A percentile compares a stretch with the other conserved stretches of the same genome.
These are phyloP conservation scores for Candida tammaniensis DNA, from an alignment of 805 yeast species.

Conservation along the genomic window DNA sequence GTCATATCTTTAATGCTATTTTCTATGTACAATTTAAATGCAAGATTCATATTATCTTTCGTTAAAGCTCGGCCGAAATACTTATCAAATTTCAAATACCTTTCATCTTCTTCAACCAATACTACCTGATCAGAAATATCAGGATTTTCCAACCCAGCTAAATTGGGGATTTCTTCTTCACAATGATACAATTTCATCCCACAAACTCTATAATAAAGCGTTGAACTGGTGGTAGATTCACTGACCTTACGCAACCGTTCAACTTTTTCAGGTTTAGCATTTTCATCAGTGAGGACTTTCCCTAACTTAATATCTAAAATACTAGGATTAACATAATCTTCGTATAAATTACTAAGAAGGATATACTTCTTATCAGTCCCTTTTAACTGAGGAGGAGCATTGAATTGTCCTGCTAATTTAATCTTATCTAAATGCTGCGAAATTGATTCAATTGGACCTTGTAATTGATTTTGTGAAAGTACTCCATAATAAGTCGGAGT, in stretches of 20 bases:
- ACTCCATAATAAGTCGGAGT: slow-evolving; percentile 66
- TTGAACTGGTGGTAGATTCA: slow-evolving; percentile 73
- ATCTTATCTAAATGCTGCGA: slow-evolving; percentile 1
- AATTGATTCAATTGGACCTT: not conserved
- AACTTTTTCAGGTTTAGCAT: slow-evolving; percentile 55
- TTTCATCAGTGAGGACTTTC: slow-evolving; percentile 59
- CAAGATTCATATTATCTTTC: slow-evolving; percentile 38
- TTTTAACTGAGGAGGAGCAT: too few relatives aligned
- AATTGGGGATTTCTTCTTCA: not conserved
- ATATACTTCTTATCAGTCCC: slow-evolving; percentile 39
- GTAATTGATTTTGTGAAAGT: slow-evolving; percentile 41
- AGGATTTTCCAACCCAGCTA: slow-evolving; percentile 5
- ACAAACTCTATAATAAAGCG: slow-evolving; percentile 73
- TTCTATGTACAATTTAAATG: slow-evolving; percentile 46
- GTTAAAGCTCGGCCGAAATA: slow-evolving; percentile 65
- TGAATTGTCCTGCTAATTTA: slow-evolving; percentile 1
- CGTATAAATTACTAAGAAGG: slow-evolving; percentile 68
- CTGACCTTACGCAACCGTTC: slow-evolving; percentile 64
- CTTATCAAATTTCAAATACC: slow-evolving; percentile 58
- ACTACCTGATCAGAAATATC: slow-evolving; percentile 2
- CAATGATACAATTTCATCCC: slow-evolving; percentile 66
- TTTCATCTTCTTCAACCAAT: slow-evolving; percentile 20
- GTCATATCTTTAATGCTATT: slow-evolving; percentile 5
- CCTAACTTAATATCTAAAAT: slow-evolving; percentile 87
- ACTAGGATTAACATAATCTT: slow-evolving; percentile 63